Conservation (phyloP, 2,329 filamentous ascomycete species). For the Aspergillus sp. region DNA sequence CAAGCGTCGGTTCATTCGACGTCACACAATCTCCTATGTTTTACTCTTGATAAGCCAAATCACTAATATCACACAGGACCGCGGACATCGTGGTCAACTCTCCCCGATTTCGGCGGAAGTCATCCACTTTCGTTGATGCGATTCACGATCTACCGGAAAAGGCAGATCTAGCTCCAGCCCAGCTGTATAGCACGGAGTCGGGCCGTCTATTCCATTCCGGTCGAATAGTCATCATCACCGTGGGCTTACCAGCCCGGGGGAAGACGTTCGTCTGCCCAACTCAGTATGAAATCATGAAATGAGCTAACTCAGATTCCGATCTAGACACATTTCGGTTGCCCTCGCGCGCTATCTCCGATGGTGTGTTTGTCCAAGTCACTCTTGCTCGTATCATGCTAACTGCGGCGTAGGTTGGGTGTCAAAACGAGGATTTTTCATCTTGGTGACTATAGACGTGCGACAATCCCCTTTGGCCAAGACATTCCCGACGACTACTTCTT, state of each 20-base stretch:
- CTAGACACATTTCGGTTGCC: slow-evolving; percentile 88
- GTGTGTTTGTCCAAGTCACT: slow-evolving; percentile 42
- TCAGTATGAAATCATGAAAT: not conserved
- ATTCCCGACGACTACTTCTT: slow-evolving; percentile 98
- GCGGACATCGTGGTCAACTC: slow-evolving; percentile 90
- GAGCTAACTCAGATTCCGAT: slow-evolving; percentile 3
- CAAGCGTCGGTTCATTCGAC: too few species aligned
- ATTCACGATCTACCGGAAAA: slow-evolving; percentile 91
- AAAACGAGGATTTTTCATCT: slow-evolving; percentile 98
- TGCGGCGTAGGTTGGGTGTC: slow-evolving; percentile 72
- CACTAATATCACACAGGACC: slow-evolving; percentile 55
- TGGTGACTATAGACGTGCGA: slow-evolving; percentile 91
- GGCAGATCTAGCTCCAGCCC: slow-evolving; percentile 82
- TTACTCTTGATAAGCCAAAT: not conserved
- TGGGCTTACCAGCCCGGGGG: slow-evolving; percentile 88
- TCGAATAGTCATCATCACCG: slow-evolving; percentile 94
- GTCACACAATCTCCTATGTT: not conserved
- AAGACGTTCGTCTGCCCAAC: slow-evolving; percentile 68
- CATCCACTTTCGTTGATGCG: slow-evolving; percentile 93
- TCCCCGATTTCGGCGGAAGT: slow-evolving; percentile 83
- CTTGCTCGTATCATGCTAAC: slow-evolving; percentile 7
- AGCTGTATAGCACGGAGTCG: slow-evolving; percentile 97
- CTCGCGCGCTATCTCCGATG: slow-evolving; percentile 91
- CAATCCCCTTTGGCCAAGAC: slow-evolving; percentile 75
- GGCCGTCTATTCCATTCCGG: slow-evolving; percentile 95